Evolutionary conservation across 1,139 yeast genomes (phyloP), one percentile per base, ranked within the genome.

Genomic region (Yamadazyma diospyri): DNA sequence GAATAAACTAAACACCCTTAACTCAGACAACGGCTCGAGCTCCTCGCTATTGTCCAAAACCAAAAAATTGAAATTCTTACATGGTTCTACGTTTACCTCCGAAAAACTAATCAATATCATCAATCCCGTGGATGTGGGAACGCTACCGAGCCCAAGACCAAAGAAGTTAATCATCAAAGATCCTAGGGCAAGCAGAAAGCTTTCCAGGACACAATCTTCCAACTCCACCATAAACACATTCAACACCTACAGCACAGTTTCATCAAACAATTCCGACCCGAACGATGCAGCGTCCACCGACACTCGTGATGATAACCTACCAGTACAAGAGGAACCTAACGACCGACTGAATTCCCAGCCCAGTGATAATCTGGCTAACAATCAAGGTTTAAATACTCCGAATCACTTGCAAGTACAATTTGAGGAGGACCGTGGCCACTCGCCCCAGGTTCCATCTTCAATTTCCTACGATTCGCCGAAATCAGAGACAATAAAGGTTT

Each of bases 51-150:
- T 50, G 10, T 38, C 50, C 19, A 55, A 52, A 28, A 49, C 60
- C 8, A 57, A 51, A 35, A 49, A 45, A 19, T 41, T 59, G 20
- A 56, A 50, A 38, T 35, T 48, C 17, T 35, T 55, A 9, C 48
- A 45, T 28, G 57, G 53, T 35, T 56, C 71, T 9, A 50, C 61
- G 21, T 57, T 59, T 31, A 55, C 69, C 4, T 72, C 81, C 30
- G 83, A 78, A 43, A 77, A 73, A 41, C 57, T 69, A 29, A 64
- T 87, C 19, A 69, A 74, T 28, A 69, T 87, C 9, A 62, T 81
- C 7, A 81, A 78, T 38, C 95, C 95, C 2, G 72, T 84, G 12
- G 89, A 87, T 53, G 83, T 88, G 4, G 65, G 82, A 2, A 56
- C 62, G 16, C 64, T 85, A 38, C 80, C 88, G 7, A 67, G 74